Base-by-base conservation (phyloP, 805 yeast genomes). In the Kodamaea neixiangensis region DNA sequence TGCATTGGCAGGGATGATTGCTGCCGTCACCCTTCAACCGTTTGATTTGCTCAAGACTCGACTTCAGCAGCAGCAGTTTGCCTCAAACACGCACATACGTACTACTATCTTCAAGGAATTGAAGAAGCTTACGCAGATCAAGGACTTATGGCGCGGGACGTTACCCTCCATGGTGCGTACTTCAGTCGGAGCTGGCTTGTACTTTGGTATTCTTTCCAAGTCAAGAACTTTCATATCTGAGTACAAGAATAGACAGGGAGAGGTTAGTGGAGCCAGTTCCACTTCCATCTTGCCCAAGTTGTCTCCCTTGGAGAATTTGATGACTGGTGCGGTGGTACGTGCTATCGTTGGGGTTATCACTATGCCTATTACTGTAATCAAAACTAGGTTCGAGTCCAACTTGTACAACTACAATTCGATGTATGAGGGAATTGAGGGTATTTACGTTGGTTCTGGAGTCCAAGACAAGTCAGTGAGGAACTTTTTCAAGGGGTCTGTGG, bases 321-420 rank as follows among this genome's bases (percentile, higher is more conserved):
- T 80, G 5, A 77, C 92, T 0, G 98, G 99, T 3, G 87, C 89
- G 40, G 59, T 84, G 2, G 85, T 96, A 1, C 75, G 99, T 50
- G 90, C 91, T 0, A 51, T 80, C 1, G 96, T 91, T 1, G 99
- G 99, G 1, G 79, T 85, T 55, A 54, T 89, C 7, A 89, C 97
- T 5, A 94, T 94, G 99, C 99, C 99, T 0, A 79, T 94, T 7
- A 94, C 99, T 0, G 83, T 94, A 3, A 68, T 94, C 22, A 94
- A 94, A 64, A 94, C 96, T 4, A 76, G 97, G 34, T 91, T 80
- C 61, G 98, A 94, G 70, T 89, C 97, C 4, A 85, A 86, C 34
- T 56, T 86, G 49, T 93, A 89, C 67, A 68, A 79, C 39, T 90
- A 91, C 67, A 75, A 70, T 25, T 82, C 94, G 5, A 61, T 94